These are phyloP conservation scores for Ustilago vetiveriae DNA, from an alignment of 1,284 basidiomycete species.

Conservation along the genomic window DNA sequence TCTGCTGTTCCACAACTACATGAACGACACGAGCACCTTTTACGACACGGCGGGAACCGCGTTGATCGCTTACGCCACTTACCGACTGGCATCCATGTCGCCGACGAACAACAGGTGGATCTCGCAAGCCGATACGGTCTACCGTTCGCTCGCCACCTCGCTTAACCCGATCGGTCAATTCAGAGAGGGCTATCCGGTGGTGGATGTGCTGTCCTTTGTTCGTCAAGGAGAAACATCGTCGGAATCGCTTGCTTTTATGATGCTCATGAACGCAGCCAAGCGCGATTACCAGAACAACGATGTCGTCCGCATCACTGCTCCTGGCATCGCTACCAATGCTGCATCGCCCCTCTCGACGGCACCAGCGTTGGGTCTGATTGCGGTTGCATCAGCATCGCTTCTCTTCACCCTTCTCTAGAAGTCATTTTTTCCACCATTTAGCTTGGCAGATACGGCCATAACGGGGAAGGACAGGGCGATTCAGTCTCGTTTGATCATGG, in stretches of 20 bases:
- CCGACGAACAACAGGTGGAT: conserved; percentile 31
- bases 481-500: conserved; percentile 30
- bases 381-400: conserved; percentile 1
- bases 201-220: conserved; percentile 58
- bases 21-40: conserved; percentile 52
- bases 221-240: conserved; percentile 46
- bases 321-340: conserved; percentile 16
- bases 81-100: conserved; percentile 58
- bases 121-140: conserved; percentile 47
- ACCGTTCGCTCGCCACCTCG: conserved; percentile 44
- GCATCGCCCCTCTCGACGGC: not conserved
- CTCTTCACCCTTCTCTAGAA: conserved; percentile 1
- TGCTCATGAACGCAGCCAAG: conserved; percentile 59
- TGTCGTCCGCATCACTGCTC: conserved; percentile 29
- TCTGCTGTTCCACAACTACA: conserved; percentile 61
- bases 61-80: conserved; percentile 59
- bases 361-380: not conserved
- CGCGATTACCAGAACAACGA: conserved; percentile 52
- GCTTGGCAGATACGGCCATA: too few species aligned
- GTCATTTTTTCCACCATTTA: not conserved
- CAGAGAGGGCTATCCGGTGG: conserved; percentile 39
- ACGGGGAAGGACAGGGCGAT: conserved; percentile 5
- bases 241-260: conserved; percentile 58
- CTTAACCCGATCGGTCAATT: conserved; percentile 49
- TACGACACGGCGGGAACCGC: conserved; percentile 57